Percentiles rank a stretch among this genome's conserved stretches.
Evolutionary conservation across 176 grass and related monocot species (phyloP).

Genomic region (Saccharum officinarum): DNA sequence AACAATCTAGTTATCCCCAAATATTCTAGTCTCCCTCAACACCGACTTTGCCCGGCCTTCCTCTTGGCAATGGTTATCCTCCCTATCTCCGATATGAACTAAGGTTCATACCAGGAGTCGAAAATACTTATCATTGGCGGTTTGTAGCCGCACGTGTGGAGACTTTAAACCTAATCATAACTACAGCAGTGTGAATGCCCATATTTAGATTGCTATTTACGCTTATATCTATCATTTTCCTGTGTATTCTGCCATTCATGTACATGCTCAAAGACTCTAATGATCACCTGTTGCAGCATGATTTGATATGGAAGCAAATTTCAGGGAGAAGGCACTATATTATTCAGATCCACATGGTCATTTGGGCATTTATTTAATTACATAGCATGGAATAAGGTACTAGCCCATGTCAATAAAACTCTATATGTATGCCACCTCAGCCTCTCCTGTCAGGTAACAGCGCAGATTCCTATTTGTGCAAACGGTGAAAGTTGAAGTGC

Average conservation of each 20-base stretch:
- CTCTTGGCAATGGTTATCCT: no score
- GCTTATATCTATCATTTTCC: no score
- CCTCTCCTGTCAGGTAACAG: background rate
- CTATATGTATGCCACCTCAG: background rate
- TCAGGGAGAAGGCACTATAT: background rate
- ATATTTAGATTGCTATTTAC: no score
- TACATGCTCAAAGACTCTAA: background rate
- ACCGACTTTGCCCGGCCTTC: no score
- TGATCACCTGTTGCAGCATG: background rate
- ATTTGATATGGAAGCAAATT: slow-evolving; percentile 7
- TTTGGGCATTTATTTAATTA: background rate
- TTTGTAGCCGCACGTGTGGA: no score
- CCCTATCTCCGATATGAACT: no score
- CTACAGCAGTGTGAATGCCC: no score
- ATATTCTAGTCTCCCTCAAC: no score
- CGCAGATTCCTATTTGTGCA: background rate
- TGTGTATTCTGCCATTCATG: background rate
- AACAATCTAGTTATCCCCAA: no score
- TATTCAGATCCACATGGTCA: background rate
- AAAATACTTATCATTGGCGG: no score
- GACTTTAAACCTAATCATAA: no score
- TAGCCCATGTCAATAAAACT: slow-evolving; percentile 3
- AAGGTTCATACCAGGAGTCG: no score
- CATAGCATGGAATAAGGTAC: background rate
- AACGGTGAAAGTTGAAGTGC: background rate